Conservation (phyloP, 2,329 filamentous ascomycete genomes). For the Penicillium sp. region DNA sequence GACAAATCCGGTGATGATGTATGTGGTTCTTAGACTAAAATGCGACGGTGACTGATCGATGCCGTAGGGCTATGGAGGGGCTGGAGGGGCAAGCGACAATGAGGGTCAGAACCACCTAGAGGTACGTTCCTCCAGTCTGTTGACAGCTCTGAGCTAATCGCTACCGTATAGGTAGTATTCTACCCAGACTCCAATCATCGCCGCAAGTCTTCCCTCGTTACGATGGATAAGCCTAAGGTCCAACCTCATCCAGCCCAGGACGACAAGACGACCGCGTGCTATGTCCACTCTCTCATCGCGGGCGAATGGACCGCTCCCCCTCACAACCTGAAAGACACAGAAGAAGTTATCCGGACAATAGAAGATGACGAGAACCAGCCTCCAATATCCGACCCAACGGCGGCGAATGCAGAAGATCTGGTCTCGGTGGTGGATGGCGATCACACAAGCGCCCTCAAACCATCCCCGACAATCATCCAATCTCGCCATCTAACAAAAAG, state of each 20-base stretch:
- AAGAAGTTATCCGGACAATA: constrained; percentile 19
- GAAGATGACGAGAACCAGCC: constrained; percentile 14
- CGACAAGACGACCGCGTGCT: constrained; percentile 55
- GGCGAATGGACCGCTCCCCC: constrained; percentile 32
- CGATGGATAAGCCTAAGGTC: constrained; percentile 42
- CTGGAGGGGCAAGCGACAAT: constrained; percentile 36
- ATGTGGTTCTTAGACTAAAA: constrained; percentile 13
- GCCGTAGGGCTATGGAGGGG: constrained; percentile 32
- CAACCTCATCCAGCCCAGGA: constrained; percentile 37
- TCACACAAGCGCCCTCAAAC: constrained; percentile 20
- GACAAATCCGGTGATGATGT: constrained; percentile 19
- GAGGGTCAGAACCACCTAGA: constrained; percentile 40
- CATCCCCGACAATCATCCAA: constrained; percentile 49
- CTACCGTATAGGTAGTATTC: constrained; percentile 55
- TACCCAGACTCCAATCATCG: constrained; percentile 54
- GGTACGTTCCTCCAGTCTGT: constrained; percentile 21
- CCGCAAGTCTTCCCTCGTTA: constrained; percentile 62
- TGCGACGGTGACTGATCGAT: constrained; percentile 14
- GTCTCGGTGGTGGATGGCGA: constrained; percentile 29
- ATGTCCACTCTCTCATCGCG: constrained; percentile 61
- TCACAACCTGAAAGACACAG: constrained; percentile 8
- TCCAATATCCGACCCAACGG: constrained; percentile 3
- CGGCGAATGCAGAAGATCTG: constrained; percentile 20
- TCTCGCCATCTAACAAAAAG: constrained; percentile 89
- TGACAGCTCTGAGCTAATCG: not conserved